Percentiles rank a stretch among this genome's conserved stretches.
Conservation (phyloP, 192 early-diverging fungal species). For the Podochytrium sp. region DNA sequence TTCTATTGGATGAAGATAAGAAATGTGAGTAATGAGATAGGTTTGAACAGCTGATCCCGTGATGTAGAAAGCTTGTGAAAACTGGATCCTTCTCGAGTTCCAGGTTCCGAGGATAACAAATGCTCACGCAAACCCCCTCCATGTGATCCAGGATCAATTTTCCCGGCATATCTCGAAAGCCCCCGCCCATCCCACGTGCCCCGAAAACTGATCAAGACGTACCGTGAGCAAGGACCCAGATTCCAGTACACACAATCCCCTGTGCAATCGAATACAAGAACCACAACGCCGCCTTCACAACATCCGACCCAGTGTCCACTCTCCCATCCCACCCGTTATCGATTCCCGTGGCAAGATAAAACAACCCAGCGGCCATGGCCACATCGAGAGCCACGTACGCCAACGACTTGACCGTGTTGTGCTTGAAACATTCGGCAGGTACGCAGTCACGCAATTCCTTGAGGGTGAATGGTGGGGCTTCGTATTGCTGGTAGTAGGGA, state of each 20-base stretch:
- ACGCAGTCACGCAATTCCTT: constrained; percentile 89
- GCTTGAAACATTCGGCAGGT: constrained; percentile 92
- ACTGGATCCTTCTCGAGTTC: too few species aligned
- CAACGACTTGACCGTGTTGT: constrained; percentile 78
- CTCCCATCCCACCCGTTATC: not conserved
- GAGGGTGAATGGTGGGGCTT: constrained; percentile 67
- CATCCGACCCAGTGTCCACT: constrained; percentile 41
- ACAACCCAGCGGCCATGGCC: constrained; percentile 63
- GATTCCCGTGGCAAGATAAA: constrained; percentile 63
- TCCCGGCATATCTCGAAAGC: too few species aligned
- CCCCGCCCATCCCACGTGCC: too few species aligned
- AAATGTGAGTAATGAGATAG: too few species aligned
- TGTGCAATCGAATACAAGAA: constrained; percentile 79
- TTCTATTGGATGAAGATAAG: constrained; percentile 55
- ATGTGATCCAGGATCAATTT: too few species aligned
- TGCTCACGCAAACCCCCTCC: too few species aligned
- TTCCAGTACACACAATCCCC: constrained; percentile 83
- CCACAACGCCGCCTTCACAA: constrained; percentile 62
- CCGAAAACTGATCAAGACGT: too few species aligned
- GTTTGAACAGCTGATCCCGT: too few species aligned
- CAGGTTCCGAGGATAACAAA: too few species aligned
- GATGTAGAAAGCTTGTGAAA: too few species aligned
- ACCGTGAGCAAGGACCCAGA: constrained; percentile 74
- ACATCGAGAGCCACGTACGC: constrained; percentile 80
- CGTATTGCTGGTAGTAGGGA: not conserved